A percentile compares a stretch with the other conserved stretches of the same genome.
Evolutionary conservation across 2,329 filamentous ascomycete genomes (phyloP).

Genomic region (Parafenestella ontariensis): DNA sequence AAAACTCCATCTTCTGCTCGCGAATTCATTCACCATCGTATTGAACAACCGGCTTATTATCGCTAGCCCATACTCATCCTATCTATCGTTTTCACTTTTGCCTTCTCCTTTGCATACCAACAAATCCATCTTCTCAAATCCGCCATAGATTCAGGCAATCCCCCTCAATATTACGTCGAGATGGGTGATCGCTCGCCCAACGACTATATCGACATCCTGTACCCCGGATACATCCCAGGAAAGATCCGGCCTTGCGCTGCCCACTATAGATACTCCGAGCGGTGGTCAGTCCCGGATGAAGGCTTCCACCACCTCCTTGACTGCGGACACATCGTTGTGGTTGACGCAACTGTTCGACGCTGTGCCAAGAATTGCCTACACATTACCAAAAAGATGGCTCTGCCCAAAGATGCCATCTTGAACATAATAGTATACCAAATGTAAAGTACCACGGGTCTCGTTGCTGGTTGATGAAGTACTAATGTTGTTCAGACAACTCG

Average conservation of each 20-base stretch:
- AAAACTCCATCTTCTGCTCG: too few relatives aligned
- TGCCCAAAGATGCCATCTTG: not conserved
- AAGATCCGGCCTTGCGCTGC: conserved; percentile 8
- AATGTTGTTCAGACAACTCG: not conserved
- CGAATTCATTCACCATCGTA: too few relatives aligned
- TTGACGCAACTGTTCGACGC: conserved; percentile 10
- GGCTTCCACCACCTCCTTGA: conserved; percentile 20
- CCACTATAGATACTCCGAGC: too few relatives aligned
- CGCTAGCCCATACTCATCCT: too few relatives aligned
- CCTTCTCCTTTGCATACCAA: not conserved
- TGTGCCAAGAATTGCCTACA: conserved; percentile 25
- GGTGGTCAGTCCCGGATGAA: not conserved
- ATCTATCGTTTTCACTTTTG: not conserved
- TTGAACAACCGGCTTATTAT: too few relatives aligned
- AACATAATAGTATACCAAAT: not conserved
- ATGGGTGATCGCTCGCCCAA: not conserved
- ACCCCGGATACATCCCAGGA: not conserved
- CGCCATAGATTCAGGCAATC: not conserved
- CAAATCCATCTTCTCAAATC: not conserved
- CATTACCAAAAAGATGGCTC: not conserved
- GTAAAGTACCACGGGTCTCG: not conserved
- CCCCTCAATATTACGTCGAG: not conserved
- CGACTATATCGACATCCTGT: not conserved
- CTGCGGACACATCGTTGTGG: conserved; percentile 26
- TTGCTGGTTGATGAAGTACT: not conserved